Evolutionary conservation across 2,329 filamentous ascomycete genomes (phyloP), one percentile per base, ranked within the genome.

Genomic region (Verruconis gallopava): DNA sequence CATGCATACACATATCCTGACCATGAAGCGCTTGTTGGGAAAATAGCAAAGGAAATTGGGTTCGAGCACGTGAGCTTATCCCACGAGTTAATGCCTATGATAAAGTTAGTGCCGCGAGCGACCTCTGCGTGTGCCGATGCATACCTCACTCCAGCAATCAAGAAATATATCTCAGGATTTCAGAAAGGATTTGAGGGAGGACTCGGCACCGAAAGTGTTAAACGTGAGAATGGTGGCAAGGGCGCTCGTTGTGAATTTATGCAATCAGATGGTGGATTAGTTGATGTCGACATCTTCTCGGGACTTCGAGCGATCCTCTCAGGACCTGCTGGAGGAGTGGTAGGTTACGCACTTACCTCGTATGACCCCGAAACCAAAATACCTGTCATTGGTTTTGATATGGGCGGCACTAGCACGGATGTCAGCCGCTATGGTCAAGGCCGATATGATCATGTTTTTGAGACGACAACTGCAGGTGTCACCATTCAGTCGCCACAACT

Each of bases 361-460:
- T 95, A 91, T 57, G 88, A 95, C 49, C 72, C 80, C 0, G 68
- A 81, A 39, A 91, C 85, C 3, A 83, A 78, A 55, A 85, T 75
- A 1, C 85, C 86, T 0, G 82, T 95, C 3, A 94, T 95, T 52
- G 88, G 88, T 0, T 95, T 95, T 53, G 88, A 95, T 51, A 95
- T 95, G 88, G 85, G 85, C 28, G 88, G 88, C 9, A 95, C 88
- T 0, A 88, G 80, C 44, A 95, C 88, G 1, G 88, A 95, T 58
- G 85, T 94, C 6, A 93, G 84, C 22, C 71, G 88, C 38, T 95
- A 89, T 52, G 84, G 82, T 4, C 77, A 81, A 42, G 88, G 88
- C 13, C 71, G 84, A 42, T 89, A 93, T 53, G 88, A 94, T 52
- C 88, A 95, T 53, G 85, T 93, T 1, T 94, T 94, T 50, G 88